Percentiles rank a stretch among this genome's conserved stretches.
These are phyloP conservation scores for Paragyromitra xinjiangensis DNA, from an alignment of 495 filamentous ascomycete species.

Conservation along the genomic window DNA sequence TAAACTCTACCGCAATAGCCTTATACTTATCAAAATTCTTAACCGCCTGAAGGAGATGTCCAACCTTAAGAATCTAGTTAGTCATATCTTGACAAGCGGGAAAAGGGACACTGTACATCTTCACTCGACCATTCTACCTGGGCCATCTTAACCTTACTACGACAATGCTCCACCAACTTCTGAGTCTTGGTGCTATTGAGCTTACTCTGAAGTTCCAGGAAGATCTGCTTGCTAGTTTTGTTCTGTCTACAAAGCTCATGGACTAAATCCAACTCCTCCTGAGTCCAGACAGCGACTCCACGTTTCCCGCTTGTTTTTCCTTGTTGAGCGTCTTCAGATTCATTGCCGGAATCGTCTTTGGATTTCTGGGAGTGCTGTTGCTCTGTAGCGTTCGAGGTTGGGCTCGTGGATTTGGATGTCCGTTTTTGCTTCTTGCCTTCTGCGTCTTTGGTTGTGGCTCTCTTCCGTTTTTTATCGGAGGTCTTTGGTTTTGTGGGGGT, in stretches of 20 bases:
- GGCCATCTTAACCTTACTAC: background rate
- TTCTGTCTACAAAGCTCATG: conserved; percentile 12
- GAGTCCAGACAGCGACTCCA: background rate
- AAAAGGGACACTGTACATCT: conserved; percentile 11
- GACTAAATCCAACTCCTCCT: conserved; percentile 25
- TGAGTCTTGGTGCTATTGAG: conserved; percentile 14
- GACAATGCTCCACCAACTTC: background rate
- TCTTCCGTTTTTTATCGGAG: background rate
- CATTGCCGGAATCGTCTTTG: conserved; percentile 9
- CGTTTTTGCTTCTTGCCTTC: background rate
- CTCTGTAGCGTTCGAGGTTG: background rate
- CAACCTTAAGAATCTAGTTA: conserved; percentile 11
- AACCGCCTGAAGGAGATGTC: conserved; percentile 21
- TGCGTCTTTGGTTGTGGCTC: background rate
- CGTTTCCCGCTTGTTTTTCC: background rate
- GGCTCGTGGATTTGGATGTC: background rate
- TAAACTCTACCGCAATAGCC: conserved; percentile 18
- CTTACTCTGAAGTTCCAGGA: conserved; percentile 6
- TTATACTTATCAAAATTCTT: conserved; percentile 32
- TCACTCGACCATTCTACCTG: conserved; percentile 22
- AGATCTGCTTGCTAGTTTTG: conserved; percentile 23
- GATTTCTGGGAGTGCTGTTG: background rate
- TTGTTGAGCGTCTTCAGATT: background rate
- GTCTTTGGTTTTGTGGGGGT: background rate
- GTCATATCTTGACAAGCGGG: background rate